Evolutionary conservation across 2,329 filamentous ascomycete species (phyloP).

Genomic region (Talaromyces sp.): DNA sequence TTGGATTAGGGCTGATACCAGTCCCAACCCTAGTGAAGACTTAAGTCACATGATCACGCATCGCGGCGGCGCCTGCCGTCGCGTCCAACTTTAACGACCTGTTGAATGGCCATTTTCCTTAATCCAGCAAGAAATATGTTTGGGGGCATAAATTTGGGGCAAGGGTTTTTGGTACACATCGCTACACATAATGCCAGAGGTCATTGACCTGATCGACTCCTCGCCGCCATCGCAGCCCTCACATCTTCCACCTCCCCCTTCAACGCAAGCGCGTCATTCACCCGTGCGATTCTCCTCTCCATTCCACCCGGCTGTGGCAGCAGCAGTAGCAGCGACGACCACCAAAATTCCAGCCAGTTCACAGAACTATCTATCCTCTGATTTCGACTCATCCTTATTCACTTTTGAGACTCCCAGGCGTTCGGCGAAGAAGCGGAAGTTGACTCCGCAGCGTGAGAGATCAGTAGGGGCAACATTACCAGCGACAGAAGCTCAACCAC

Average conservation of each 20-base stretch:
- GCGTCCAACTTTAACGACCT: neutral
- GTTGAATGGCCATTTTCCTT: neutral
- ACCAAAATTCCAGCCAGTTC: slow-evolving; percentile 10
- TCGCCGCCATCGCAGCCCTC: slow-evolving; percentile 27
- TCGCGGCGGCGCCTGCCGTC: neutral
- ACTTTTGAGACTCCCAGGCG: slow-evolving; percentile 16
- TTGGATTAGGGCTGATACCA: neutral
- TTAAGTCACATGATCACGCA: neutral
- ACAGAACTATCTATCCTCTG: slow-evolving; percentile 17
- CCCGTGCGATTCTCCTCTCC: slow-evolving; percentile 4
- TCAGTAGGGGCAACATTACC: neutral
- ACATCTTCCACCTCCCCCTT: slow-evolving; percentile 14
- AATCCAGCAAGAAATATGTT: neutral
- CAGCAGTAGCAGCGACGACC: neutral
- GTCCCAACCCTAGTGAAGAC: neutral
- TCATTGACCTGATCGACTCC: slow-evolving; percentile 40
- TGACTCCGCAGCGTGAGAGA: slow-evolving; percentile 5
- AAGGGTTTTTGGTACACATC: neutral
- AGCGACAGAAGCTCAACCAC: neutral
- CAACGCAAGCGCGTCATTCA: slow-evolving; percentile 17
- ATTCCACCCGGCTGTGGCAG: neutral
- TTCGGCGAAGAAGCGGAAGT: slow-evolving; percentile 14
- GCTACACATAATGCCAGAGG: slow-evolving; percentile 34
- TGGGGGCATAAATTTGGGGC: neutral
- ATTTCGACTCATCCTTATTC: slow-evolving; percentile 19